phyloP scores from a whole-genome alignment of 495 filamentous ascomycete species.

The Aspergillus avenaceus region DNA sequence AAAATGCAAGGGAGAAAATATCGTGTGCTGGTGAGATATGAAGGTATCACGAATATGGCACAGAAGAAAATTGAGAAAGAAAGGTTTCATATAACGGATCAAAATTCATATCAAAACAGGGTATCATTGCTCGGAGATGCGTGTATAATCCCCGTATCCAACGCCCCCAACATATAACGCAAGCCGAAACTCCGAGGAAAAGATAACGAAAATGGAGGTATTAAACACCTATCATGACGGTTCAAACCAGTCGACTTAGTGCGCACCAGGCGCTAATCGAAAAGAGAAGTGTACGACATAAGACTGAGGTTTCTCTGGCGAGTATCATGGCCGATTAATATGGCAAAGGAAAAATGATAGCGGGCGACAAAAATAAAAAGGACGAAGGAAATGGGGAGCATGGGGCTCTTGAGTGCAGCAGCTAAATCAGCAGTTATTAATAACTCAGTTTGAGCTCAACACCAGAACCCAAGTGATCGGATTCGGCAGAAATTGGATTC shows the following conservation, averaged over 20 bases:
- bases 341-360: neutral
- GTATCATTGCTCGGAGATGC: constrained; percentile 48
- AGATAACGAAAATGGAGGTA: constrained; percentile 9
- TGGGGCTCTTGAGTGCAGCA: too few species aligned
- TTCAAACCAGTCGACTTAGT: neutral
- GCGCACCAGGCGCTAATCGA: constrained; percentile 18
- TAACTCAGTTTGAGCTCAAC: constrained; percentile 40
- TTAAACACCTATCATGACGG: neutral
- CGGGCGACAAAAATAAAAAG: neutral
- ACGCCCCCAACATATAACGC: constrained; percentile 29
- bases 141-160: constrained; percentile 46
- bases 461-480: constrained; percentile 13
- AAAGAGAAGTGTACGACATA: neutral
- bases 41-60: constrained; percentile 25
- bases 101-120: constrained; percentile 28
- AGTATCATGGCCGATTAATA: neutral
- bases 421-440: constrained; percentile 16
- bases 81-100: constrained; percentile 15
- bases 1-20: constrained; percentile 6
- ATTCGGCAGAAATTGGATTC: neutral
- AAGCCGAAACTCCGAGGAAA: constrained; percentile 19
- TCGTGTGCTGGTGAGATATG: constrained; percentile 17
- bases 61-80: constrained; percentile 7
- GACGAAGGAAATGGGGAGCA: neutral
- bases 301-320: neutral